Evolutionary conservation across 169 alveolate species (phyloP).

Genomic region (Plasmodium reichenowi): DNA sequence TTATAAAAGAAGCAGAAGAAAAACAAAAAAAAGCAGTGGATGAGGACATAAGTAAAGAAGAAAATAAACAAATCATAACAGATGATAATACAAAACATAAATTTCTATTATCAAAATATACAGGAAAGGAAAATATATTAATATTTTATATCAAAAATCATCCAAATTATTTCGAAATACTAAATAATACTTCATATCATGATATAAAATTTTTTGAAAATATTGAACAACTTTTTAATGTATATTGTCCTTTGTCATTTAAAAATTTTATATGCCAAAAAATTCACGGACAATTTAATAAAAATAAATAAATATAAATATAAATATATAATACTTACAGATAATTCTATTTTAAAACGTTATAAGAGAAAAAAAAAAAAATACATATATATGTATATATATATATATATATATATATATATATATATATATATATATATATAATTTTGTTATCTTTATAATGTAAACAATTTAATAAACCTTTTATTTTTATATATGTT

Average conservation of each 20-base stretch:
- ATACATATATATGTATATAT: too few relatives aligned
- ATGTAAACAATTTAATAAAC: too few relatives aligned
- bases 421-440: too few relatives aligned
- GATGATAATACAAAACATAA: not conserved
- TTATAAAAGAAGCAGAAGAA: not conserved
- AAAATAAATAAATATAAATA: not conserved
- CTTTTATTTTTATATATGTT: too few relatives aligned
- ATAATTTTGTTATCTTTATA: too few relatives aligned
- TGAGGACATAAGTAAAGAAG: too few relatives aligned
- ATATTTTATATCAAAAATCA: slow-evolving; percentile 20
- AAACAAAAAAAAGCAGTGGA: too few relatives aligned
- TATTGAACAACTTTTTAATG: slow-evolving; percentile 57
- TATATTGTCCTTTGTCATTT: slow-evolving; percentile 46
- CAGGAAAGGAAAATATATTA: slow-evolving; percentile 1
- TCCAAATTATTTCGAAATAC: slow-evolving; percentile 30
- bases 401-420: too few relatives aligned
- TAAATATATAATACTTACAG: too few relatives aligned
- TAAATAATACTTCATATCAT: not conserved
- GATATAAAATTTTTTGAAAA: slow-evolving; percentile 20
- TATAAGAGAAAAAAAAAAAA: too few relatives aligned
- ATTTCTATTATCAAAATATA: not conserved
- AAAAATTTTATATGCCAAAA: slow-evolving; percentile 26
- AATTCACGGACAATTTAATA: slow-evolving; percentile 1
- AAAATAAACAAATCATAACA: too few relatives aligned
- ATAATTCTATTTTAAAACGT: too few relatives aligned